Evolutionary conservation across 2,329 filamentous ascomycete species (phyloP).

Genomic region (Pseudopithomyces maydicus): DNA sequence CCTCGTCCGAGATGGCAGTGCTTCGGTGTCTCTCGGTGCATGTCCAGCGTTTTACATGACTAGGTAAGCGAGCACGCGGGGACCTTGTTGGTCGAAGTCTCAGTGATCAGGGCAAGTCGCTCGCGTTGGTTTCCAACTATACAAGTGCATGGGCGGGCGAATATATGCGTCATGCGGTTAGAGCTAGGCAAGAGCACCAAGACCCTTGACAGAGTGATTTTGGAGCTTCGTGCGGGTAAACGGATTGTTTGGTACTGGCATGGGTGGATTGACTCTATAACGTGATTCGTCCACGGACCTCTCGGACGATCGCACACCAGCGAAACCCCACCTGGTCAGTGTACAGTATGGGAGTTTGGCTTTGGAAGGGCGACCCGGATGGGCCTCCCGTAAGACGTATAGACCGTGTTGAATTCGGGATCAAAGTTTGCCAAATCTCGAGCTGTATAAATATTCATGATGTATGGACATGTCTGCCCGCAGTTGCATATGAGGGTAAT

Average conservation of each 20-base stretch:
- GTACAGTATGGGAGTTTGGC: neutral
- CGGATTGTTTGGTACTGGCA: neutral
- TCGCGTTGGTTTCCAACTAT: no score
- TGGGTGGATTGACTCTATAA: neutral
- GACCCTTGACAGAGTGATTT: neutral
- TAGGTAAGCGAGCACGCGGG: neutral
- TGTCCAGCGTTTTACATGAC: no score
- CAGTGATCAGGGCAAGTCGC: no score
- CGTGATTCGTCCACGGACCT: neutral
- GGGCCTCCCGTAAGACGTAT: no score
- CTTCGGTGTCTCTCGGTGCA: no score
- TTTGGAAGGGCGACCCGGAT: no score
- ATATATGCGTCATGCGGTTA: neutral
- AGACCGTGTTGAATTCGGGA: no score
- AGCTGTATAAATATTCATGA: no score
- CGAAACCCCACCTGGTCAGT: neutral
- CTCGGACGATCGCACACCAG: neutral
- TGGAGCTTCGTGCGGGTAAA: slow-evolving; percentile 6
- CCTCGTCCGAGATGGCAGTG: no score
- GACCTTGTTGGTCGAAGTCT: neutral
- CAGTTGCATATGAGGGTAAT: neutral
- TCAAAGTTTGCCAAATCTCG: no score
- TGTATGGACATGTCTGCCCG: no score
- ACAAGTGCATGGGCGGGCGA: no score
- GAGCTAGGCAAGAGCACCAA: neutral